phyloP scores from a whole-genome alignment of 306 rosid species.

The Senna siamea region DNA sequence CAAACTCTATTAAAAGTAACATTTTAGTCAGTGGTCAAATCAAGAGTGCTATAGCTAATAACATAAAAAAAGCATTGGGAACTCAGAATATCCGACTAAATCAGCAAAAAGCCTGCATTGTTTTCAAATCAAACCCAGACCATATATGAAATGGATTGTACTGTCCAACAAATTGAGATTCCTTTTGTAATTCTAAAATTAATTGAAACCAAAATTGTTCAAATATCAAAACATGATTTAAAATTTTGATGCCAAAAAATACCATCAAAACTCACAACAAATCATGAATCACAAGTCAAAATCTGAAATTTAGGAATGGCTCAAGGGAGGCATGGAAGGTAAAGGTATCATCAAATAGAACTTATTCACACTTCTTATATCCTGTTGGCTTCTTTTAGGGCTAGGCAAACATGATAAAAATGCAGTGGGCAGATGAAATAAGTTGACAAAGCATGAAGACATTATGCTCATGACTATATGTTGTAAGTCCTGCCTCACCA shows the following conservation, averaged over 20 bases:
- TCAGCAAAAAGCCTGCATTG: not conserved
- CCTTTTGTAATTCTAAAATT: not conserved
- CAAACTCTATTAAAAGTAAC: not conserved
- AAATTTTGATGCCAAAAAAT: not conserved
- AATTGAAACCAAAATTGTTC: not conserved
- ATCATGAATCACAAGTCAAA: conserved; percentile 3
- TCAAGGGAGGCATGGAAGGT: not conserved
- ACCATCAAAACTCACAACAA: not conserved
- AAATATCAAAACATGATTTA: not conserved
- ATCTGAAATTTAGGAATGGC: not conserved
- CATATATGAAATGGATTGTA: not conserved
- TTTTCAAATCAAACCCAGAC: not conserved
- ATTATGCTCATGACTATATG: not conserved
- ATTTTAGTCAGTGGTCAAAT: not conserved
- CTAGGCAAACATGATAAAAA: not conserved
- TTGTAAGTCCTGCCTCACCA: not conserved
- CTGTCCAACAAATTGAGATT: not conserved
- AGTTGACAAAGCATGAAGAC: not conserved
- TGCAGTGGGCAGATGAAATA: not conserved
- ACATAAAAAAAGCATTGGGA: not conserved
- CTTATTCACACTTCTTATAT: not conserved
- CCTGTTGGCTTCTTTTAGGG: not conserved
- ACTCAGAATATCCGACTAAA: not conserved
- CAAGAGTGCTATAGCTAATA: not conserved
- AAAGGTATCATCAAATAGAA: not conserved